Conservation (phyloP, 495 filamentous ascomycete genomes). For the Tuber melanosporum region DNA sequence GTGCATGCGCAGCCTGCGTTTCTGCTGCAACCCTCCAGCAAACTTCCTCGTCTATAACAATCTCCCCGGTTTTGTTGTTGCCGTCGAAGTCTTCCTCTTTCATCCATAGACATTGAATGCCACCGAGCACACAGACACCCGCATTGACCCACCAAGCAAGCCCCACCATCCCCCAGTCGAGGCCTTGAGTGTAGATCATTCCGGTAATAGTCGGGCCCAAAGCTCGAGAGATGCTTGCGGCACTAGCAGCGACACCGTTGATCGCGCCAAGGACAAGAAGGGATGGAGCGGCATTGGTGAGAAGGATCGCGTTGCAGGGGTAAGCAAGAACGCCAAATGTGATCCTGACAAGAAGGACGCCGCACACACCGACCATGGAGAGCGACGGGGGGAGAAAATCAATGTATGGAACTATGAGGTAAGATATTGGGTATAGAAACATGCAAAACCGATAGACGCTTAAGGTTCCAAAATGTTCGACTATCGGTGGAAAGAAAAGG, state of each 20-base stretch:
- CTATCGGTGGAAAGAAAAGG: conserved; percentile 71
- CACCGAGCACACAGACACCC: conserved; percentile 66
- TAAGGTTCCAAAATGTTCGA: conserved; percentile 64
- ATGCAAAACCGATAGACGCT: conserved; percentile 73
- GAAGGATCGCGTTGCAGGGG: conserved; percentile 75
- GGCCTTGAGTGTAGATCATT: conserved; percentile 70
- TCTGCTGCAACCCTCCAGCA: conserved; percentile 26
- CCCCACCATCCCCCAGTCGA: conserved; percentile 71
- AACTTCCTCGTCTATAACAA: conserved; percentile 24
- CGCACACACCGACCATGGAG: conserved; percentile 65
- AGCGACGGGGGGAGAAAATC: conserved; percentile 67
- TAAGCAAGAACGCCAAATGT: conserved; percentile 79
- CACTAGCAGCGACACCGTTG: conserved; percentile 87
- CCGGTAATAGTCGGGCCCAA: conserved; percentile 86
- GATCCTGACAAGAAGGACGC: conserved; percentile 77
- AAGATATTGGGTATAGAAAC: conserved; percentile 77
- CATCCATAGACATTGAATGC: conserved; percentile 43
- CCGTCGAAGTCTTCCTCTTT: conserved; percentile 21
- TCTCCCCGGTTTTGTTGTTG: conserved; percentile 25
- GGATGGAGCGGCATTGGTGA: conserved; percentile 75
- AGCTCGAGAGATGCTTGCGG: conserved; percentile 77
- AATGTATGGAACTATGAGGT: conserved; percentile 81
- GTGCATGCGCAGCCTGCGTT: conserved; percentile 17
- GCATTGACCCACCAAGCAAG: conserved; percentile 88
- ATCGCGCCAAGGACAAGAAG: conserved; percentile 76